These are phyloP conservation scores for Aspergillus texensis DNA, from an alignment of 2,329 filamentous ascomycete genomes.

Conservation along the genomic window DNA sequence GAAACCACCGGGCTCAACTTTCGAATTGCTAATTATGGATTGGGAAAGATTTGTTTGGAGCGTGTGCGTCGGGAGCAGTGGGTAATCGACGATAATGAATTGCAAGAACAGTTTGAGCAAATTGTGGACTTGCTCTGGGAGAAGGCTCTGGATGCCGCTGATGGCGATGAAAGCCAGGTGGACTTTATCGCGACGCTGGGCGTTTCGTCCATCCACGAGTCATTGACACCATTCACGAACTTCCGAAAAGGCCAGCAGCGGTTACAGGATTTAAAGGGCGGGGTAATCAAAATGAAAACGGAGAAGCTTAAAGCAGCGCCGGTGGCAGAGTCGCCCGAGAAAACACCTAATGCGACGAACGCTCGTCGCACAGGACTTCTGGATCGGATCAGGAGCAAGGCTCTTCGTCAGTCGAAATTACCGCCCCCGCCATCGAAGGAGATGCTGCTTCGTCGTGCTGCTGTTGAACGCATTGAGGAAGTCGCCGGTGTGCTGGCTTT, in stretches of 20 bases:
- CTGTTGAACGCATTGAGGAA: slow-evolving; percentile 69
- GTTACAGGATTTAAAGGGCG: slow-evolving; percentile 44
- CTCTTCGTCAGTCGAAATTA: slow-evolving; percentile 53
- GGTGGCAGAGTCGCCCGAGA: slow-evolving; percentile 21
- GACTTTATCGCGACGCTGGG: slow-evolving; percentile 38
- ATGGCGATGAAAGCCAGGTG: slow-evolving; percentile 36
- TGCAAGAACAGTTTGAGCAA: slow-evolving; percentile 55
- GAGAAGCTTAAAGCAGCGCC: slow-evolving; percentile 31
- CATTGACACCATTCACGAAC: slow-evolving; percentile 35
- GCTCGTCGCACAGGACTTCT: slow-evolving; percentile 64
- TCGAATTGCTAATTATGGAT: slow-evolving; percentile 44
- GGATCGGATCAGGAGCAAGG: slow-evolving; percentile 75
- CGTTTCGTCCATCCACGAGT: slow-evolving; percentile 41
- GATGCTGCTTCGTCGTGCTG: slow-evolving; percentile 64
- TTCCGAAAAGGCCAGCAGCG: slow-evolving; percentile 45
- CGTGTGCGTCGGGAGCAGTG: slow-evolving; percentile 19
- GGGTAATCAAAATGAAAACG: slow-evolving; percentile 40
- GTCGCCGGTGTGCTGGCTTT: slow-evolving; percentile 69
- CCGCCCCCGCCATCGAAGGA: slow-evolving; percentile 52
- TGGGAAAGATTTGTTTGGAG: slow-evolving; percentile 44
- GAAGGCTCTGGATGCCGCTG: slow-evolving; percentile 37
- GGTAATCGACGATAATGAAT: slow-evolving; percentile 41
- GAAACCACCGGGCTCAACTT: slow-evolving; percentile 29
- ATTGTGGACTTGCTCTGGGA: slow-evolving; percentile 51
- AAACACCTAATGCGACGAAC: slow-evolving; percentile 31